phyloP scores from a whole-genome alignment of 108 stramenopile genomes.

The Nitzschia sp. region DNA sequence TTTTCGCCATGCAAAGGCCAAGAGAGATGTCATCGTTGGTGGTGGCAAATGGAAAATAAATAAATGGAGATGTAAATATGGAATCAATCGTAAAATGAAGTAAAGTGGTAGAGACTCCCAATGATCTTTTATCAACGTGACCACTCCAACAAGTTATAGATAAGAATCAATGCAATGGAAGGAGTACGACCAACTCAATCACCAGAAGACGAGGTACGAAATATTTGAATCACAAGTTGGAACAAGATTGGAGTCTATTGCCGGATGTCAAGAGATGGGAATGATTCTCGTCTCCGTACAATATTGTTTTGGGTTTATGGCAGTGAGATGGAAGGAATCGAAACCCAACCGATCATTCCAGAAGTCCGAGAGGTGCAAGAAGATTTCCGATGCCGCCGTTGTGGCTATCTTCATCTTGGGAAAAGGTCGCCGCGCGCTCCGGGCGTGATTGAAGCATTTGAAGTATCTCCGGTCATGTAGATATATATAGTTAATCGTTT shows the following conservation, averaged over 20 bases:
- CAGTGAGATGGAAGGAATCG: too few relatives aligned
- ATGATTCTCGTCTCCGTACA: too few relatives aligned
- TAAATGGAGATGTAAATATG: background rate
- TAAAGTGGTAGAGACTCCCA: background rate
- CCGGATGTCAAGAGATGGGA: too few relatives aligned
- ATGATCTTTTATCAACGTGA: too few relatives aligned
- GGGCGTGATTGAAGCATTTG: background rate
- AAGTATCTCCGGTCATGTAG: background rate
- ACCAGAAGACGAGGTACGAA: too few relatives aligned
- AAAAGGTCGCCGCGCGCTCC: background rate
- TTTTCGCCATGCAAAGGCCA: slow-evolving; percentile 23
- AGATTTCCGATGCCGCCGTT: too few relatives aligned
- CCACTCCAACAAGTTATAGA: background rate
- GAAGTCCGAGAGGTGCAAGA: background rate
- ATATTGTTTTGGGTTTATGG: too few relatives aligned
- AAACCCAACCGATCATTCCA: slow-evolving; percentile 5
- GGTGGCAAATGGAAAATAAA: background rate
- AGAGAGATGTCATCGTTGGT: slow-evolving; percentile 24
- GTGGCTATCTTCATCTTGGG: too few relatives aligned
- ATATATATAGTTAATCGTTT: background rate
- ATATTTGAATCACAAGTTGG: too few relatives aligned
- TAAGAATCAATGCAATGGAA: background rate
- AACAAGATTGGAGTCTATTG: too few relatives aligned
- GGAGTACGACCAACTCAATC: too few relatives aligned
- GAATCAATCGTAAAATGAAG: background rate